Evolutionary conservation across 2,329 filamentous ascomycete genomes (phyloP).

Genomic region (Diaporthe destruens): DNA sequence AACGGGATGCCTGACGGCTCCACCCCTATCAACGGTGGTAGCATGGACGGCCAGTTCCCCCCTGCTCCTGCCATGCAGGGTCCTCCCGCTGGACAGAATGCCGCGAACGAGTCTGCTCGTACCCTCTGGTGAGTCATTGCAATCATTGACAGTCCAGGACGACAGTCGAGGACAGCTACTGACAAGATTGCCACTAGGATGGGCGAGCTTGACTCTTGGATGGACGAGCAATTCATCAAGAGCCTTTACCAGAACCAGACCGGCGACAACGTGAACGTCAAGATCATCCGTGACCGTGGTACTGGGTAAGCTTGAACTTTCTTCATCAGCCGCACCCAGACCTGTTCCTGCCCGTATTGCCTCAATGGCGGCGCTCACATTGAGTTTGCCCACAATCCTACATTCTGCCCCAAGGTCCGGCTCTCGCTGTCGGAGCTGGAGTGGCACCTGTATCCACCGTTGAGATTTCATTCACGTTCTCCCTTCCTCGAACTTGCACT

Average conservation of each 20-base stretch:
- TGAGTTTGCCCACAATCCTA: background rate
- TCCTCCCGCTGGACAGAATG: slow-evolving; percentile 23
- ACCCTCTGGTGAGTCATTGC: slow-evolving; percentile 38
- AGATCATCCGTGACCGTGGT: slow-evolving; percentile 99
- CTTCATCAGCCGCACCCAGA: background rate
- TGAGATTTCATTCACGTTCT: background rate
- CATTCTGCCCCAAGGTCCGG: background rate
- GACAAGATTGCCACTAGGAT: slow-evolving; percentile 73
- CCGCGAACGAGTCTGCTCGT: slow-evolving; percentile 38
- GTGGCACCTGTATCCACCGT: too few species aligned
- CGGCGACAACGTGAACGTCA: slow-evolving; percentile 95
- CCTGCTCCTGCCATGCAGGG: slow-evolving; percentile 34
- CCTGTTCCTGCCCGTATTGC: background rate
- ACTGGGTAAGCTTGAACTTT: slow-evolving; percentile 76
- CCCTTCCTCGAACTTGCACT: background rate
- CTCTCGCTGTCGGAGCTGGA: background rate
- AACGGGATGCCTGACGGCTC: slow-evolving; percentile 28
- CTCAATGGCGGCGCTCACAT: too few species aligned
- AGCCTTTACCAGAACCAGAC: slow-evolving; percentile 90
- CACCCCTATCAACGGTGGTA: slow-evolving; percentile 22
- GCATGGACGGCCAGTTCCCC: slow-evolving; percentile 40
- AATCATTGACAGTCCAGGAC: too few species aligned
- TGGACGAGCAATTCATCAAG: slow-evolving; percentile 98
- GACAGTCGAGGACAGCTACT: background rate
- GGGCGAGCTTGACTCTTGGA: slow-evolving; percentile 99